phyloP scores from a whole-genome alignment of 805 yeast species.

The Vanderwaltozyma tropicalis region DNA sequence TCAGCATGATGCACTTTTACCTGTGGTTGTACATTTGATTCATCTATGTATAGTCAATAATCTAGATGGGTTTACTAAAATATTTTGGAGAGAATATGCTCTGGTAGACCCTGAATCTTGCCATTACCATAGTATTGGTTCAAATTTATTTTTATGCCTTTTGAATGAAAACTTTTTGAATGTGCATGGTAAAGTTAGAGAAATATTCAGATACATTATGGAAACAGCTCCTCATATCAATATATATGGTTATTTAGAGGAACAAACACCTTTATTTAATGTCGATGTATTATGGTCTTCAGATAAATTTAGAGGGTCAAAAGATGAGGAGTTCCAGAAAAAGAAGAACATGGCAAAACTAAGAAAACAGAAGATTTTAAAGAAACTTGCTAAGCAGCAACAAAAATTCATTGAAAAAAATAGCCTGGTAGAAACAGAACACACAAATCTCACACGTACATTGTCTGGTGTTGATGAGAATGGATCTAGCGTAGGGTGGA shows the following conservation, averaged over 20 bases:
- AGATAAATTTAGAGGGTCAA: slow-evolving; percentile 17
- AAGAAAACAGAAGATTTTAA: slow-evolving; percentile 61
- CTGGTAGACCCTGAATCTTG: slow-evolving; percentile 31
- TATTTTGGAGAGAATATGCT: slow-evolving; percentile 29
- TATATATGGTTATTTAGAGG: slow-evolving; percentile 25
- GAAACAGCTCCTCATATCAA: slow-evolving; percentile 24
- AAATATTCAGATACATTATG: slow-evolving; percentile 34
- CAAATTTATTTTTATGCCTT: slow-evolving; percentile 34
- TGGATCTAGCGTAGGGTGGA: slow-evolving; percentile 4
- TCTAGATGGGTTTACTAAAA: slow-evolving; percentile 28
- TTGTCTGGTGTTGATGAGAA: background rate
- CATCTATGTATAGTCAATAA: slow-evolving; percentile 48
- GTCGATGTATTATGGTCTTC: slow-evolving; percentile 15
- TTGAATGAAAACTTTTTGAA: slow-evolving; percentile 31
- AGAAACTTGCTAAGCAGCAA: slow-evolving; percentile 73
- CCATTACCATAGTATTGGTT: slow-evolving; percentile 32
- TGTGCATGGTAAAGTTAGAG: slow-evolving; percentile 47
- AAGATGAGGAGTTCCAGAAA: slow-evolving; percentile 38
- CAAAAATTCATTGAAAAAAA: slow-evolving; percentile 55
- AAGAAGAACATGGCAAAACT: slow-evolving; percentile 62
- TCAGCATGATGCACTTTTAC: slow-evolving; percentile 48
- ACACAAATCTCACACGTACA: slow-evolving; percentile 6
- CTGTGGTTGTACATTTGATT: slow-evolving; percentile 52
- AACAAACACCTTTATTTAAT: slow-evolving; percentile 31
- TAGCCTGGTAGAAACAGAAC: slow-evolving; percentile 19